Conservation (phyloP, 805 yeast species). For the Candida quercuum region DNA sequence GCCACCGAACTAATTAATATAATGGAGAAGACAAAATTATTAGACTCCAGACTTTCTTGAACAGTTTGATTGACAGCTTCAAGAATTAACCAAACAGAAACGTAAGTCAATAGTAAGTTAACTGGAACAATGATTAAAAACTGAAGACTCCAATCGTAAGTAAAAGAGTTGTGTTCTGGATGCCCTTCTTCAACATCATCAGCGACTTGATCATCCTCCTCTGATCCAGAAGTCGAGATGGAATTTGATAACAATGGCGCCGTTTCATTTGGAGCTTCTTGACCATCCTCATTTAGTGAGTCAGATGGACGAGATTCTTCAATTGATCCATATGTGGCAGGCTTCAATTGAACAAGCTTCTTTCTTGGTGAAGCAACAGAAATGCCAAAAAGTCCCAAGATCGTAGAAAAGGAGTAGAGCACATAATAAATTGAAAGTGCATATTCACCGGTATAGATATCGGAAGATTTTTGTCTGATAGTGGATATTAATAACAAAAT, state of each 20-base stretch:
- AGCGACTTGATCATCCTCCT: slow-evolving; percentile 7
- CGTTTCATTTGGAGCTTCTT: slow-evolving; percentile 18
- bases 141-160: slow-evolving; percentile 81
- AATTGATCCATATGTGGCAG: slow-evolving; percentile 9
- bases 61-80: slow-evolving; percentile 67
- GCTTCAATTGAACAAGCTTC: background rate
- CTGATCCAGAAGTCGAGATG: slow-evolving; percentile 11
- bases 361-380: slow-evolving; percentile 25
- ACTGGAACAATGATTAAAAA: slow-evolving; percentile 66
- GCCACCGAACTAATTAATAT: slow-evolving; percentile 30
- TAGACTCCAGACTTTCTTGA: slow-evolving; percentile 54
- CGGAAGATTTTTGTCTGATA: slow-evolving; percentile 38
- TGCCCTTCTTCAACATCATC: slow-evolving; percentile 8
- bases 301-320: slow-evolving; percentile 3
- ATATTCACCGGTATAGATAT: slow-evolving; percentile 44
- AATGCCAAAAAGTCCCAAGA: slow-evolving; percentile 45
- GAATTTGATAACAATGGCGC: slow-evolving; percentile 29
- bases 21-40: slow-evolving; percentile 31
- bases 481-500: slow-evolving; percentile 44
- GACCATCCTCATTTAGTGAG: background rate
- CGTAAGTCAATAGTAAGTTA: slow-evolving; percentile 46
- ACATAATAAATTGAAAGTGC: slow-evolving; percentile 40
- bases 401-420: slow-evolving; percentile 39
- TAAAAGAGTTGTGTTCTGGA: slow-evolving; percentile 33
- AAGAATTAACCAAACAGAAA: slow-evolving; percentile 46